Percentiles rank a stretch among this genome's conserved stretches.
These are phyloP conservation scores for Hypoxylon lenormandii DNA, from an alignment of 495 filamentous ascomycete genomes.

Conservation along the genomic window DNA sequence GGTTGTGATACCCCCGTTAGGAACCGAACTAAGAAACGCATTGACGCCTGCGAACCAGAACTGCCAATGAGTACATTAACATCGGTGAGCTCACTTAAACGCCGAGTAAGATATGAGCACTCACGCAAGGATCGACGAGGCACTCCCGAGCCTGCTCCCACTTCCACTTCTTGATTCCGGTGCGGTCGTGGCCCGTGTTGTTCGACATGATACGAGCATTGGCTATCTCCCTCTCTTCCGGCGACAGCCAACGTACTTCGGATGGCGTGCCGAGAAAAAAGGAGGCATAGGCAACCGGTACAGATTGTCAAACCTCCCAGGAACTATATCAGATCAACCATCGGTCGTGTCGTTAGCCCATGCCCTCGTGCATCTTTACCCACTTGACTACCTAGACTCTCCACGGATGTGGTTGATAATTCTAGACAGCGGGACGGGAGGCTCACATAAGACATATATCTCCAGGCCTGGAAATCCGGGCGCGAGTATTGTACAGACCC, in stretches of 20 bases:
- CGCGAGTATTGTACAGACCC: slow-evolving; percentile 47
- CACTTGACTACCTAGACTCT: background rate
- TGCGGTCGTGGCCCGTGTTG: slow-evolving; percentile 51
- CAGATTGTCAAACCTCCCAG: slow-evolving; percentile 51
- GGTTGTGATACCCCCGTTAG: slow-evolving; percentile 65
- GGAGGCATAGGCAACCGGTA: slow-evolving; percentile 47
- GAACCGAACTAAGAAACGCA: slow-evolving; percentile 62
- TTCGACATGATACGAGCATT: slow-evolving; percentile 51
- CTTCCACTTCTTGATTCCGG: slow-evolving; percentile 52
- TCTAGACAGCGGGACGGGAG: background rate
- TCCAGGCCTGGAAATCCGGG: slow-evolving; percentile 52
- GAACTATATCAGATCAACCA: slow-evolving; percentile 31
- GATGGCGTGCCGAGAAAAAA: slow-evolving; percentile 53
- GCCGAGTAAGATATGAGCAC: background rate
- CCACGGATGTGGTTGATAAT: background rate
- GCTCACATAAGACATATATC: slow-evolving; percentile 53
- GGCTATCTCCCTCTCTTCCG: slow-evolving; percentile 55
- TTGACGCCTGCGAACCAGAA: slow-evolving; percentile 61
- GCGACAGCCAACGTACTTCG: slow-evolving; percentile 52
- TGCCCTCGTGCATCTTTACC: background rate
- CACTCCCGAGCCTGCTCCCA: slow-evolving; percentile 54
- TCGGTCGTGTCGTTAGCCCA: background rate
- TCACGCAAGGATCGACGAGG: slow-evolving; percentile 50
- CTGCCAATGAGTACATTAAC: background rate
- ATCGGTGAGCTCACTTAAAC: background rate